Base-by-base conservation (phyloP, 306 rosid species). In the Trichosanthes cucumerina region DNA sequence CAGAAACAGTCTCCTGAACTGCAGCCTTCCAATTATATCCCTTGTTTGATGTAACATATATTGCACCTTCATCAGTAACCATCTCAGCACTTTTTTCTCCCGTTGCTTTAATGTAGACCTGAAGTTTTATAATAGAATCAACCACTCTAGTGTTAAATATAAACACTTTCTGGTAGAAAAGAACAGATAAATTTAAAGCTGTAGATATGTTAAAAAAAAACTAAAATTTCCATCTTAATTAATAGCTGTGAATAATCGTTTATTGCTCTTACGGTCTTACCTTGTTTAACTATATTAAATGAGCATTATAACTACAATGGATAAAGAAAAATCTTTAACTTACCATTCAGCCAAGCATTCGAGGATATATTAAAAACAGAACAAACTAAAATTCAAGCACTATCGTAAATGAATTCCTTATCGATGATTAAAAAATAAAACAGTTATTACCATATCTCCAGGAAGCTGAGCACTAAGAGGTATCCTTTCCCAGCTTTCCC, bases 21-120 rank as follows among this genome's bases (percentile, higher is more conserved):
- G 97, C 97, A 86, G 98, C 98, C 87, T 72, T 92, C 98, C 98
- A 92, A 66, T 95, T 95, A 84, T 89, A 92, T 50, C 98, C 97
- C 82, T 90, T 91, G 76, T 95, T 95, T 39, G 98, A 85, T 31
- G 97, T 95, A 63, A 95, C 87, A 83, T 95, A 95, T 49, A 95
- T 92, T 8, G 96, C 98, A 75, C 98, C 98, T 92, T 95, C 78
- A 24, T 95, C 98, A 28, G 98, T 95, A 81, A 95, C 98, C 97
- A 95, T 89, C 88, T 95, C 98, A 7, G 98, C 96, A 79, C 97
- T 87, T 89, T 91, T 90, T 23, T 95, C 98, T 53, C 84, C 95
- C 33, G 96, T 95, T 47, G 98, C 97, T 89, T 91, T 89, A 76
- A 95, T 91, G 85, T 92, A 95, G 43, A 95, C 97, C 98, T 95